A percentile compares a stretch with the other conserved stretches of the same genome.
phyloP scores from a whole-genome alignment of 2,329 filamentous ascomycete species.

The Xylariaceae sp. region DNA sequence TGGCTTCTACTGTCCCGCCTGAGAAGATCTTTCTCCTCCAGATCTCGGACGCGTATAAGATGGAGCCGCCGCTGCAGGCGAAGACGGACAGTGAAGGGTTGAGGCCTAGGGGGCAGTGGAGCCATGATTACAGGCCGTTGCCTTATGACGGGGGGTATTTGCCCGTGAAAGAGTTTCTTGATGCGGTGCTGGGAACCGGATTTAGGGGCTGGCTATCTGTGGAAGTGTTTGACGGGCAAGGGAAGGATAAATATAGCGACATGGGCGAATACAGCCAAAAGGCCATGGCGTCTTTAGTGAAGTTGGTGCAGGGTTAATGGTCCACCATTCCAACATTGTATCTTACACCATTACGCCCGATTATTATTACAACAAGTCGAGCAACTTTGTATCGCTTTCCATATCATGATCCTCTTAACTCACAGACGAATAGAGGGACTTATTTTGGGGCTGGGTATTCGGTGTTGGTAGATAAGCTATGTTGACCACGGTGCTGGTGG shows the following conservation, averaged over 20 bases:
- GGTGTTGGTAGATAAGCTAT: no score
- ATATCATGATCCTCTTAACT: no score
- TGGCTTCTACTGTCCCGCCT: conserved; percentile 62
- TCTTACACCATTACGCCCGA: no score
- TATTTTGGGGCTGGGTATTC: no score
- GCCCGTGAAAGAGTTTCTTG: conserved; percentile 68
- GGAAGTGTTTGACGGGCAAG: conserved; percentile 70
- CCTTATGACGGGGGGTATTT: conserved; percentile 75
- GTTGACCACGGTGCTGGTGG: no score
- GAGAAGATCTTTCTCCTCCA: conserved; percentile 79
- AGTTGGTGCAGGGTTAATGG: conserved; percentile 35
- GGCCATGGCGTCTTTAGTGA: conserved; percentile 55
- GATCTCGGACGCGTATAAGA: conserved; percentile 75
- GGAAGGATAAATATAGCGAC: conserved; percentile 53
- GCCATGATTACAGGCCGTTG: conserved; percentile 71
- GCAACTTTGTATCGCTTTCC: no score
- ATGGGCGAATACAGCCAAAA: conserved; percentile 55
- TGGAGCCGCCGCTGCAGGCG: conserved; percentile 59
- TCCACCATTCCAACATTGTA: no score
- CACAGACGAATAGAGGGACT: no score
- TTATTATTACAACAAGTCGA: no score
- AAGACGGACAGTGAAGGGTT: conserved; percentile 57
- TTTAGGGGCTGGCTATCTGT: conserved; percentile 71
- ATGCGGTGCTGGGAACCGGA: conserved; percentile 70
- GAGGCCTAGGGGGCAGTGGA: conserved; percentile 70